Percentiles rank a stretch among this genome's conserved stretches.
Evolutionary conservation across 768 basidiomycete species (phyloP).

Genomic region (Auriscalpium vulgare): DNA sequence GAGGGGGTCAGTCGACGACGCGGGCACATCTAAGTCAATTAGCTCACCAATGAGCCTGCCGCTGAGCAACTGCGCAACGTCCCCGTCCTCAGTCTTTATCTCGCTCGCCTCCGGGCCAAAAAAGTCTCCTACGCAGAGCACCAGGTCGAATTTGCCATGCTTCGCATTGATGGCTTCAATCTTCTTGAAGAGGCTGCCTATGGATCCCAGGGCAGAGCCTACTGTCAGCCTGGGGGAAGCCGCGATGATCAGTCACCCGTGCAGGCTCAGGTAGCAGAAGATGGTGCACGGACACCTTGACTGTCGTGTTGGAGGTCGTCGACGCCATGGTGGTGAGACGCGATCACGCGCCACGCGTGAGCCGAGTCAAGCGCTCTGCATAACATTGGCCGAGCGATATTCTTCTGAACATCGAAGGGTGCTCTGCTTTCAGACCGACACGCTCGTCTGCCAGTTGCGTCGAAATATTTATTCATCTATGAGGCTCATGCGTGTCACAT

Average conservation of each 20-base stretch:
- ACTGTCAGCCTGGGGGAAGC: conserved; percentile 37
- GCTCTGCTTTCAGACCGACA: too few relatives aligned
- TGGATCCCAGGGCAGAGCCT: conserved; percentile 70
- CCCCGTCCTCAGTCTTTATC: conserved; percentile 28
- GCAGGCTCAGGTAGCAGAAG: too few relatives aligned
- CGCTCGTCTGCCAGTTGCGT: too few relatives aligned
- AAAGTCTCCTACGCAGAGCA: conserved; percentile 80
- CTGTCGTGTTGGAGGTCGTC: neutral
- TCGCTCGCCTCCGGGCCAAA: conserved; percentile 50
- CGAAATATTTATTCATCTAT: too few relatives aligned
- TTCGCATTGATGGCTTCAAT: conserved; percentile 80
- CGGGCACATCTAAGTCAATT: neutral
- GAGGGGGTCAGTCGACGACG: conserved; percentile 1
- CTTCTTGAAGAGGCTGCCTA: conserved; percentile 71
- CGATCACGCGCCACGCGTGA: too few relatives aligned
- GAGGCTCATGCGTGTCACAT: too few relatives aligned
- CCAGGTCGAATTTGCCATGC: conserved; percentile 87
- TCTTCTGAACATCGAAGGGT: too few relatives aligned
- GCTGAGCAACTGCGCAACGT: conserved; percentile 52
- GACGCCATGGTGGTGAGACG: neutral
- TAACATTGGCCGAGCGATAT: too few relatives aligned
- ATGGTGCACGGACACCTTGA: neutral
- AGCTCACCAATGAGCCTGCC: conserved; percentile 58
- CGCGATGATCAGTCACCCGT: neutral
- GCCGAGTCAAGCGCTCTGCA: too few relatives aligned